Conservation (phyloP, 352 stramenopile species). For the Phytophthora vignae region DNA sequence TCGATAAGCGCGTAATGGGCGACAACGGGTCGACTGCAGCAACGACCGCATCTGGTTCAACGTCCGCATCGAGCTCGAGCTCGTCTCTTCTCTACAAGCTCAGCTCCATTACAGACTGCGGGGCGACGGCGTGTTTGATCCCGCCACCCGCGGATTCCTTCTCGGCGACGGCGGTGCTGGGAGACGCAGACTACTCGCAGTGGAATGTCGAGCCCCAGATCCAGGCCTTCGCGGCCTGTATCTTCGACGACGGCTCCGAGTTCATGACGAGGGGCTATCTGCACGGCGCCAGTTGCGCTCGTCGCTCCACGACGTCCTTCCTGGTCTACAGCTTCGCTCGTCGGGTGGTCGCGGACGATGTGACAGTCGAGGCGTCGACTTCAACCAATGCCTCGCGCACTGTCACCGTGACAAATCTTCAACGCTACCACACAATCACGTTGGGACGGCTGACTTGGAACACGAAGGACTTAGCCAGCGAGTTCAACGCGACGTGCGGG, state of each 20-base stretch:
- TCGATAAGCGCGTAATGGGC: constrained; percentile 27
- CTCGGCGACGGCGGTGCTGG: constrained; percentile 13
- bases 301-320: constrained; percentile 46
- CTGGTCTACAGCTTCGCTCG: constrained; percentile 56
- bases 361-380: constrained; percentile 28
- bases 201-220: constrained; percentile 45
- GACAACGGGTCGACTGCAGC: constrained; percentile 15
- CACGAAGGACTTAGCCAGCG: constrained; percentile 41
- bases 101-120: constrained; percentile 34
- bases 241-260: constrained; percentile 39
- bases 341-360: constrained; percentile 45
- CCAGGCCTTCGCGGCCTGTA: constrained; percentile 46
- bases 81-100: constrained; percentile 17
- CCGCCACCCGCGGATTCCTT: constrained; percentile 28
- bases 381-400: constrained; percentile 23
- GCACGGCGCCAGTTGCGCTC: constrained; percentile 34
- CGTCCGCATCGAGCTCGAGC: constrained; percentile 10
- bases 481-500: constrained; percentile 51
- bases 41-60: constrained; percentile 10
- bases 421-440: constrained; percentile 56
- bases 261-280: constrained; percentile 42
- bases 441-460: constrained; percentile 51
- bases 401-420: constrained; percentile 46
- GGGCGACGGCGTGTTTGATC: constrained; percentile 44
- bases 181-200: constrained; percentile 25